Base-by-base conservation (phyloP, 2,329 filamentous ascomycete genomes). In the Aureobasidium sp. region DNA sequence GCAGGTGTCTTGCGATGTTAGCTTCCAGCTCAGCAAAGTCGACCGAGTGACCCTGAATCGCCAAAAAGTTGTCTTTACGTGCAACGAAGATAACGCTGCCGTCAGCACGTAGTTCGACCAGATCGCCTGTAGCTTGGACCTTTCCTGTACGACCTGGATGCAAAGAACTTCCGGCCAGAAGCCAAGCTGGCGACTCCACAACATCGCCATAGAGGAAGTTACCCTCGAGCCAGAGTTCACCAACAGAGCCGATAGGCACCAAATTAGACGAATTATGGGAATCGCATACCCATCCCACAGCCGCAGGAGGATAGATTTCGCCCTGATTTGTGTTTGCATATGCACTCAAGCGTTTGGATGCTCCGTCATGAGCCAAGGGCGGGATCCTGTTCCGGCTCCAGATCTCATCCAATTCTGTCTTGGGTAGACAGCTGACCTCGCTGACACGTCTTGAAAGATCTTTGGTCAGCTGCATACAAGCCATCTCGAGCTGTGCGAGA, bases 21-120 rank as follows among this genome's bases (percentile, higher is more conserved):
- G 63, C 63, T 62, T 79, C 76, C 6, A 79, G 68, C 7, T 77
- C 74, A 15, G 71, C 68, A 25, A 75, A 68, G 59, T 77, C 72
- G 13, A 77, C 70, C 4, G 71, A 70, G 63, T 78, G 73, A 6
- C 75, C 76, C 41, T 77, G 70, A 10, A 71, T 66, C 0, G 70
- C 67, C 3, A 69, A 29, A 30, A 47, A 47, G 47, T 68, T 63
- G 41, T 66, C 63, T 50, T 66, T 65, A 5, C 68, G 63, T 8
- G 65, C 65, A 30, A 67, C n/a, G 48, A 68, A 65, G n/a, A 41
- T 27, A 13, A 69, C 13, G 27, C 52, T 55, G 8, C 69, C 67
- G 42, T 69, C 64, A 11, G 63, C 49, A 21, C 63, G 59, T 30
- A 67, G 65, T 36, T 63, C 63, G 6, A 66, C 68, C 16, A 70